Base-by-base conservation (phyloP, 2,329 filamentous ascomycete species). In the Trichoderma endophyticum region DNA sequence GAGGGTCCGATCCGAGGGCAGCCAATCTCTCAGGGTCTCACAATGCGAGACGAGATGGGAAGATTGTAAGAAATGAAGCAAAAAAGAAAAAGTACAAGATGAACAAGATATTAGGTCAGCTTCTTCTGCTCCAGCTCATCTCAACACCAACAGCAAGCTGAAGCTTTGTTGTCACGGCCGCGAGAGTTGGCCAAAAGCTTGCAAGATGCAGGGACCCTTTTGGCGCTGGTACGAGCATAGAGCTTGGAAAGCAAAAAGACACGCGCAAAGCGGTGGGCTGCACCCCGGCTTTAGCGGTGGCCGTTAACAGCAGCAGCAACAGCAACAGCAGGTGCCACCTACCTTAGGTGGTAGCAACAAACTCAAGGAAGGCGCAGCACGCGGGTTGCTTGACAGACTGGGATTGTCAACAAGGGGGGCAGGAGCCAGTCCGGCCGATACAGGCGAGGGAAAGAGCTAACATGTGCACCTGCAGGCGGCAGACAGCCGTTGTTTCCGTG, bases 371-470 rank as follows among this genome's bases (percentile, higher is more conserved):
- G 66, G 66, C 66, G 66, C 66, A 61, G 66, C 66, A 67, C 57
- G n/a, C 66, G 36, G 36, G 56, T 34, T 61, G 66, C 48, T 61
- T 70, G 57, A 70, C 66, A 54, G 66, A 70, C 61, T 51, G n/a
- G 57, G 57, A 32, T 32, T 60, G 66, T 62, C 57, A 60, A 70
- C 39, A 70, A 62, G 39, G 66, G 66, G 39, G 66, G 66, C 57
- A 70, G 39, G 66, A 61, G 66, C 66, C 39, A 54, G 21, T 54
- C 15, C 56, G 14, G 36, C 64, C 51, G 39, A 62, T 54, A 36
- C 15, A 68, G 65, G 67, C 67, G 56, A 70, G 66, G 66, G 67
- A 70, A 70, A 70, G 67, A 62, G 67, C 57, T 70, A 61, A 48
- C 54, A 68, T 60, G 66, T 34, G 56, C 66, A 68, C 34, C 36